phyloP scores from a whole-genome alignment of 441 rosid species.

The Raphanus hybrid region DNA sequence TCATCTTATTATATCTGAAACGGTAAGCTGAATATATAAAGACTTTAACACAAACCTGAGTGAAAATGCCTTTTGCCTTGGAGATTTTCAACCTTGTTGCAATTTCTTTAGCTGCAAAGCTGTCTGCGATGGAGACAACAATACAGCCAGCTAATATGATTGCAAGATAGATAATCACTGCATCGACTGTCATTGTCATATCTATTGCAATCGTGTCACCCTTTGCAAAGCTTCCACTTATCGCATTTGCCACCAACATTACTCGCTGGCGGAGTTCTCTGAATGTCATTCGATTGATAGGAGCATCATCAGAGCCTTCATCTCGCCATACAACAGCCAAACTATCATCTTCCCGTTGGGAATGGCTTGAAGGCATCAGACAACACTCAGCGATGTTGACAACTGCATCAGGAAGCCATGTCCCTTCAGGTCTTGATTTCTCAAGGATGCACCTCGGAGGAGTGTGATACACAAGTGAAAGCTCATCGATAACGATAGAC shows the following conservation, averaged over 20 bases:
- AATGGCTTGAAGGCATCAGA: constrained; percentile 60
- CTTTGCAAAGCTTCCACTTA: constrained; percentile 61
- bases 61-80: constrained; percentile 81
- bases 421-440: constrained; percentile 58
- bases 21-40: not conserved
- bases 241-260: constrained; percentile 81
- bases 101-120: constrained; percentile 85
- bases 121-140: constrained; percentile 93
- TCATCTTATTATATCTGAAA: not conserved
- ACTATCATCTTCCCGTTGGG: constrained; percentile 55
- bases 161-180: constrained; percentile 82
- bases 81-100: constrained; percentile 76
- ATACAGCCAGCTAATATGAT: constrained; percentile 75
- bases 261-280: constrained; percentile 75
- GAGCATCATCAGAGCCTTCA: constrained; percentile 61
- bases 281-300: constrained; percentile 57
- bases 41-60: constrained; percentile 61
- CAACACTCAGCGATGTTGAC: constrained; percentile 83
- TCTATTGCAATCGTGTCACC: constrained; percentile 91
- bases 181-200: constrained; percentile 90
- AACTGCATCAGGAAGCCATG: constrained; percentile 79
- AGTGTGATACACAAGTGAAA: constrained; percentile 58
- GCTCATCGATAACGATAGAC: constrained; percentile 67
- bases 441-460: constrained; percentile 74
- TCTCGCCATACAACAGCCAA: constrained; percentile 80